Evolutionary conservation across 2,329 filamentous ascomycete genomes (phyloP).

Genomic region (Diaporthe destruens): DNA sequence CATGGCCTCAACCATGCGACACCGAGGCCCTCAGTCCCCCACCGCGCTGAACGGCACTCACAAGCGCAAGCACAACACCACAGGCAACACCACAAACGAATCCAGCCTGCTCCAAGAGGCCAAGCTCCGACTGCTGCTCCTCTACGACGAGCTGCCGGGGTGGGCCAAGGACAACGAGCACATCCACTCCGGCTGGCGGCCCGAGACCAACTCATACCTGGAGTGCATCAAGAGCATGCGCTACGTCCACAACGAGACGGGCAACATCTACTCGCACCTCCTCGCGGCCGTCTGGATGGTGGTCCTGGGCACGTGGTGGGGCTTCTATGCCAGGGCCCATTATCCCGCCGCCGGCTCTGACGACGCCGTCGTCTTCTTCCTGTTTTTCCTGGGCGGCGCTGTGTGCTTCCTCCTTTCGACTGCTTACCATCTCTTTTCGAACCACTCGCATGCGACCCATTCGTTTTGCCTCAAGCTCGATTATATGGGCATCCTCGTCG

Average conservation of each 20-base stretch:
- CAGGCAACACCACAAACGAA: neutral
- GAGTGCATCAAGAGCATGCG: constrained; percentile 55
- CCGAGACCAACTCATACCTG: constrained; percentile 52
- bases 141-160: constrained; percentile 52
- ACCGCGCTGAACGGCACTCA: neutral
- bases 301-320: too few relatives aligned
- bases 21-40: neutral
- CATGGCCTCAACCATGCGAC: neutral
- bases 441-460: too few relatives aligned
- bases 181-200: constrained; percentile 58
- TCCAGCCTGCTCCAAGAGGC: constrained; percentile 1
- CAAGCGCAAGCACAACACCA: neutral
- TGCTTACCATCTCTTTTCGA: too few relatives aligned
- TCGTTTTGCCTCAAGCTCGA: too few relatives aligned
- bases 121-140: constrained; percentile 40
- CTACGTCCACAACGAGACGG: constrained; percentile 53
- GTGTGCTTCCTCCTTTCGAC: too few relatives aligned
- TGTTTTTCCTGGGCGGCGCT: too few relatives aligned
- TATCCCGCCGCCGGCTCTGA: too few relatives aligned
- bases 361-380: too few relatives aligned
- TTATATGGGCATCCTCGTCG: too few relatives aligned
- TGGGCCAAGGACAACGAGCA: constrained; percentile 59
- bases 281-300: neutral
- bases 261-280: constrained; percentile 51
- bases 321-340: too few relatives aligned